Percentiles rank a stretch among this genome's conserved stretches.
Evolutionary conservation across 306 rosid genomes (phyloP).

Genomic region (Pterocarpus macrocarpus): DNA sequence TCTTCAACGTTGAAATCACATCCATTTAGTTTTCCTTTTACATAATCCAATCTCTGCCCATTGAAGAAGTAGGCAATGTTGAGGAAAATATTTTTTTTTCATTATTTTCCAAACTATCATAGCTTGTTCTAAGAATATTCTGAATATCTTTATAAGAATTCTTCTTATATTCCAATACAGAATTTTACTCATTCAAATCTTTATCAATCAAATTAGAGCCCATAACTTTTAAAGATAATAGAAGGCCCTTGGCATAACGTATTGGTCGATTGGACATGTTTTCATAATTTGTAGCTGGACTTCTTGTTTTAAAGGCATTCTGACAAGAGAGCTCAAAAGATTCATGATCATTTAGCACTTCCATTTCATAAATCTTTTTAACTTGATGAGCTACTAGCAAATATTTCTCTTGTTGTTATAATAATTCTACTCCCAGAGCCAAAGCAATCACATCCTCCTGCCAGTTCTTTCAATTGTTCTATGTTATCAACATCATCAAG

Average conservation of each 20-base stretch:
- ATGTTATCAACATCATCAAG: slow-evolving; percentile 14
- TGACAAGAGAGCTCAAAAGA: not conserved
- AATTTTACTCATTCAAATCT: not conserved
- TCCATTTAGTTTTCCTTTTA: not conserved
- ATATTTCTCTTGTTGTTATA: slow-evolving; percentile 19
- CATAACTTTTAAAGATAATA: slow-evolving; percentile 6
- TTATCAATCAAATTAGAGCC: not conserved
- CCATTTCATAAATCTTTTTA: not conserved
- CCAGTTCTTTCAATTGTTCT: not conserved
- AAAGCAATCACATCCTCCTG: not conserved
- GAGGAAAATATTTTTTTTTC: not conserved
- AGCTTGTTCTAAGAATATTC: slow-evolving; percentile 7
- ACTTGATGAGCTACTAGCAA: not conserved
- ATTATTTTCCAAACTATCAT: not conserved
- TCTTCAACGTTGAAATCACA: not conserved
- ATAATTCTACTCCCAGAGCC: slow-evolving; percentile 10
- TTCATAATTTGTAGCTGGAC: not conserved
- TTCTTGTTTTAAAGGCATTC: not conserved
- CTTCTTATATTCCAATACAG: not conserved
- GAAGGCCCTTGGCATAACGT: slow-evolving; percentile 10
- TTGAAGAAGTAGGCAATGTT: slow-evolving; percentile 24
- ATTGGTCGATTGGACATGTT: not conserved
- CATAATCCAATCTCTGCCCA: not conserved
- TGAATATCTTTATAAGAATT: not conserved
- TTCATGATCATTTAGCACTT: not conserved